Evolutionary conservation across 2,329 filamentous ascomycete species (phyloP).

Genomic region (Microdochium trichocladiopsis): DNA sequence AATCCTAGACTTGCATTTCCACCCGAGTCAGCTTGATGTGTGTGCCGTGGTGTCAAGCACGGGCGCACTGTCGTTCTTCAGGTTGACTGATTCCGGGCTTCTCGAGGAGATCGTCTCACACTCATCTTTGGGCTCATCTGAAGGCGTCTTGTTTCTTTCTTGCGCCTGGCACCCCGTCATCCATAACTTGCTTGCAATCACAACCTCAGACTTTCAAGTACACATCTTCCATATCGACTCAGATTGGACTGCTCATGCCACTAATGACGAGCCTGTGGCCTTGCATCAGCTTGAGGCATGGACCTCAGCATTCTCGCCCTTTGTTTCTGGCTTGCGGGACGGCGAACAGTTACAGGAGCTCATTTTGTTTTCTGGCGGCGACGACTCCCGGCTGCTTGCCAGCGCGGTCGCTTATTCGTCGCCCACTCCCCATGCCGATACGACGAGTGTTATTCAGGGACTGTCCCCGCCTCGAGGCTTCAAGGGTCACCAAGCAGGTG

Average conservation of each 20-base stretch:
- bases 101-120: conserved; percentile 4
- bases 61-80: conserved; percentile 60
- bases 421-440: conserved; percentile 6
- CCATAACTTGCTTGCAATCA: conserved; percentile 54
- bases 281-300: conserved; percentile 62
- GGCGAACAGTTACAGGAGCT: conserved; percentile 12
- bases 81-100: conserved; percentile 22
- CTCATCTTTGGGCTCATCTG: conserved; percentile 34
- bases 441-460: conserved; percentile 2
- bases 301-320: conserved; percentile 56
- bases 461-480: conserved; percentile 18
- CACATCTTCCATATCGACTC: conserved; percentile 42
- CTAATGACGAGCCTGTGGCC: conserved; percentile 30
- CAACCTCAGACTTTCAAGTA: conserved; percentile 63
- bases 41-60: conserved; percentile 76
- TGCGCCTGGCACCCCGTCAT: conserved; percentile 63
- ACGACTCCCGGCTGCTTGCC: conserved; percentile 60
- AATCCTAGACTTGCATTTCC: conserved; percentile 81
- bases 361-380: conserved; percentile 63
- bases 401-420: conserved; percentile 21
- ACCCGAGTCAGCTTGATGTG: conserved; percentile 43
- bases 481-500: conserved; percentile 69
- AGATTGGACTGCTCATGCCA: conserved; percentile 27
- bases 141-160: conserved; percentile 58
- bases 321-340: conserved; percentile 2